These are phyloP conservation scores for Alisma plantagoaquatica DNA, from an alignment of 106 monocot species.

Conservation along the genomic window DNA sequence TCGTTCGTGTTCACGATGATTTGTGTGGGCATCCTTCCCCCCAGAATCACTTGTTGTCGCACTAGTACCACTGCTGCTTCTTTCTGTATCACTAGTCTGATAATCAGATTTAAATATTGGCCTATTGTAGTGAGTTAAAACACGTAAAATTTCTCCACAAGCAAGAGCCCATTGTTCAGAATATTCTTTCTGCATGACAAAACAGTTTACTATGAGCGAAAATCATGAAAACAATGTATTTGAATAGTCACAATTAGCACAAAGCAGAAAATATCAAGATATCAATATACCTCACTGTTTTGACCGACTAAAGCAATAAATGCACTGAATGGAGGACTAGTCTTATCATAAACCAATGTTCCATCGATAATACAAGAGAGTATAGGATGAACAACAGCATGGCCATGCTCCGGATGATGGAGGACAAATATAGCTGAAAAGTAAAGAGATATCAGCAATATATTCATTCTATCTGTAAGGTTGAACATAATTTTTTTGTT, in stretches of 20 bases:
- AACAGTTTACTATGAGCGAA: not conserved
- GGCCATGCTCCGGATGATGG: slow-evolving; percentile 99
- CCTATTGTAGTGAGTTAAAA: slow-evolving; percentile 91
- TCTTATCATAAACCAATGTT: slow-evolving; percentile 64
- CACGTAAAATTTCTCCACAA: slow-evolving; percentile 96
- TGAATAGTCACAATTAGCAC: not conserved
- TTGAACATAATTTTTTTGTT: too few species aligned
- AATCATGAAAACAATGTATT: not conserved
- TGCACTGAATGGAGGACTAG: slow-evolving; percentile 69
- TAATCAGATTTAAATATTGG: slow-evolving; percentile 76
- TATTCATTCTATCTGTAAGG: too few species aligned
- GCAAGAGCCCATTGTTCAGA: slow-evolving; percentile 98
- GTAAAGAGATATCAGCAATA: too few species aligned
- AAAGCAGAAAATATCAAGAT: not conserved
- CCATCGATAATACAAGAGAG: slow-evolving; percentile 98
- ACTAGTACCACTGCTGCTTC: slow-evolving; percentile 32
- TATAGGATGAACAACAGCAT: slow-evolving; percentile 94
- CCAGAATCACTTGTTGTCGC: slow-evolving; percentile 57
- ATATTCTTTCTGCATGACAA: slow-evolving; percentile 76
- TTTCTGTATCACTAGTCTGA: slow-evolving; percentile 43
- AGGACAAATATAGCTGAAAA: slow-evolving; percentile 58
- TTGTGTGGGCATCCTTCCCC: slow-evolving; percentile 24
- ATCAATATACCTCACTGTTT: slow-evolving; percentile 75
- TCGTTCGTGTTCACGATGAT: slow-evolving; percentile 51
- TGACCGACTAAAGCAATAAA: slow-evolving; percentile 91